These are phyloP conservation scores for Balansia obtecta DNA, from an alignment of 2,329 filamentous ascomycete genomes.

Conservation along the genomic window DNA sequence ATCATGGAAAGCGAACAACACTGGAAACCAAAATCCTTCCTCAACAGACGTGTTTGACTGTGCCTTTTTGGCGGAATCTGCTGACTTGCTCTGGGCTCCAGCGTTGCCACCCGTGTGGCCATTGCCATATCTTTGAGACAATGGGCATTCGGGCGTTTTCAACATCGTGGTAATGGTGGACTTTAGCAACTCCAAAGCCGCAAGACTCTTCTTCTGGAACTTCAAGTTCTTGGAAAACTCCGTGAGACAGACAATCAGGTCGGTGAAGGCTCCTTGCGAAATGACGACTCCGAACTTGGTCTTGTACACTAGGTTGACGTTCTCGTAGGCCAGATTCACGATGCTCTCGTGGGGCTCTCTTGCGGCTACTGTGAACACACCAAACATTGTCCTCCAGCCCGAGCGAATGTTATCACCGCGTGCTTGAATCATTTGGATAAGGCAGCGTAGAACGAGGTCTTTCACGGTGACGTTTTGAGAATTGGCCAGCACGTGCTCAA, in stretches of 20 bases:
- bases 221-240: slow-evolving; percentile 98
- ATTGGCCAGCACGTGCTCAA: slow-evolving; percentile 94
- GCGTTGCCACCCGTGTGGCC: slow-evolving; percentile 19
- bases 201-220: slow-evolving; percentile 96
- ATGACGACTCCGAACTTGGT: slow-evolving; percentile 93
- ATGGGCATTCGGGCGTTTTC: slow-evolving; percentile 84
- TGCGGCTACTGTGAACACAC: slow-evolving; percentile 92
- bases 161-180: slow-evolving; percentile 91
- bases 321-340: slow-evolving; percentile 92
- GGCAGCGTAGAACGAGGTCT: slow-evolving; percentile 88
- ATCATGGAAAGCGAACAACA: slow-evolving; percentile 96
- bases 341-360: slow-evolving; percentile 89
- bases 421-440: slow-evolving; percentile 99
- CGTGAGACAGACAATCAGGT: slow-evolving; percentile 89
- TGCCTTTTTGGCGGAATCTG: slow-evolving; percentile 36
- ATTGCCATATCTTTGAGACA: slow-evolving; percentile 51
- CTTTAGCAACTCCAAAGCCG: slow-evolving; percentile 90
- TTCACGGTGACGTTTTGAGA: slow-evolving; percentile 86
- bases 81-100: slow-evolving; percentile 30
- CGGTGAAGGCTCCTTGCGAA: slow-evolving; percentile 90
- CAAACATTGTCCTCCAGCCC: slow-evolving; percentile 99
- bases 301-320: slow-evolving; percentile 91
- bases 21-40: slow-evolving; percentile 97
- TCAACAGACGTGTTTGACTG: slow-evolving; percentile 77
- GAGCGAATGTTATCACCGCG: slow-evolving; percentile 93